Percentiles rank a stretch among this genome's conserved stretches.
Evolutionary conservation across 2,329 filamentous ascomycete species (phyloP).

Genomic region (Nothophoma quercina): DNA sequence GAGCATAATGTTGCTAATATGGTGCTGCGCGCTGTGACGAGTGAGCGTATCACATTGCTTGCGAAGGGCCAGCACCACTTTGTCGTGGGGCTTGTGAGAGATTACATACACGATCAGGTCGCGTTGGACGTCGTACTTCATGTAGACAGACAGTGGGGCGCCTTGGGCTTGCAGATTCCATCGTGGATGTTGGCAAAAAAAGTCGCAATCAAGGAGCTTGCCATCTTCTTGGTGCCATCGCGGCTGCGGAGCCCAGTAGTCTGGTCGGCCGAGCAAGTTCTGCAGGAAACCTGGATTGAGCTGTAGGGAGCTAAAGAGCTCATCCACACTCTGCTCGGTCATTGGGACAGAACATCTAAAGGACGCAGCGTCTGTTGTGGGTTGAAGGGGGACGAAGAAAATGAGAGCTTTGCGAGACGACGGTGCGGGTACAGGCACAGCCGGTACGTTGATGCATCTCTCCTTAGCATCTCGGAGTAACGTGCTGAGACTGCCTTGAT

Average conservation of each 20-base stretch:
- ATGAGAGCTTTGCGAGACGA: neutral
- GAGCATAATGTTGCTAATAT: slow-evolving; percentile 18
- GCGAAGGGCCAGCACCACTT: slow-evolving; percentile 10
- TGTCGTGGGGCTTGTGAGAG: slow-evolving; percentile 20
- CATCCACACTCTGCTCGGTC: slow-evolving; percentile 8
- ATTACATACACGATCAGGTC: slow-evolving; percentile 22
- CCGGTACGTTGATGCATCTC: slow-evolving; percentile 1
- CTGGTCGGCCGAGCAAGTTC: slow-evolving; percentile 21
- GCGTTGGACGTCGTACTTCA: slow-evolving; percentile 18
- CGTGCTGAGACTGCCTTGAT: neutral
- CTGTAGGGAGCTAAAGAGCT: slow-evolving; percentile 12
- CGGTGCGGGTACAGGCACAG: neutral
- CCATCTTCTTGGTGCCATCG: slow-evolving; percentile 18
- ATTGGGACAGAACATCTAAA: neutral
- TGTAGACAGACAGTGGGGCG: slow-evolving; percentile 25
- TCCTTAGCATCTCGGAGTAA: neutral
- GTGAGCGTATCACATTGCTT: slow-evolving; percentile 2
- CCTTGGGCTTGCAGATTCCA: slow-evolving; percentile 28
- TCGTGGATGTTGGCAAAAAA: slow-evolving; percentile 28
- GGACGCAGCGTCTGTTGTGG: neutral
- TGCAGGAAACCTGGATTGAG: slow-evolving; percentile 16
- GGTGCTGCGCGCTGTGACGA: slow-evolving; percentile 8
- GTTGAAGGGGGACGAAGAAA: neutral
- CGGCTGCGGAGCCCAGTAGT: slow-evolving; percentile 21
- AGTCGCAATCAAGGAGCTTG: slow-evolving; percentile 18